Base-by-base conservation (phyloP, 345 rosid genomes). In the Eucalyptus marginata region DNA sequence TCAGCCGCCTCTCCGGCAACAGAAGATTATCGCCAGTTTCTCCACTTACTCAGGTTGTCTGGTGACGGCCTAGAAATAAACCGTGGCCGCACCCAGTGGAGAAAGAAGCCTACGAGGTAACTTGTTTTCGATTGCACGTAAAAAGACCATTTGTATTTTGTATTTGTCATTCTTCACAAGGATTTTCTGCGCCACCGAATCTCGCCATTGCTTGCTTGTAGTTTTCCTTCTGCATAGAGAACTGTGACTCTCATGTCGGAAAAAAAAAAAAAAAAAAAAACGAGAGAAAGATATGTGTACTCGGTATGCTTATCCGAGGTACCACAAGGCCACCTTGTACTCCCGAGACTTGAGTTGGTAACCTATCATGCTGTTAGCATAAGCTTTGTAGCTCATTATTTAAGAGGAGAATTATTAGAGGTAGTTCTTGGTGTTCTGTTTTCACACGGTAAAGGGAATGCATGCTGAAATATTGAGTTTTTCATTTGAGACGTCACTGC, bases 21-120 rank as follows among this genome's bases (percentile, higher is more conserved):
- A 54, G 89, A 90, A 52, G 88, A 89, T 50, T 88, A 93, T 44
- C 92, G 91, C 46, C 80, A 71, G 88, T 98, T 97, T 91, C 90
- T 94, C 90, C 99, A 98, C 92, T 90, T 98, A 49, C 91, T 97
- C 85, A 94, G 99, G 92, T 89, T 95, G 91, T 93, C 99, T 13
- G 90, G 94, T 40, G 92, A 96, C 18, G 96, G 98, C 81, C 94
- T 92, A 47, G 99, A 98, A 92, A 97, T 98, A 88, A 98, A 95
- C 91, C 95, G 96, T 9, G 98, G 99, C 43, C 94, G 95, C 56
- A 95, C 99, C 14, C 94, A 93, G 87, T 97, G 98, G 99, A 94
- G 97, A 91, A 95, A 93, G 93, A 97, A 97, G 87, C 89, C 92
- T 8, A 29, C 91, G 11, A 92, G 95, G 92, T 96, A 90, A 68